Evolutionary conservation across 768 basidiomycete species (phyloP).

Genomic region (Gyrodon lividus): DNA sequence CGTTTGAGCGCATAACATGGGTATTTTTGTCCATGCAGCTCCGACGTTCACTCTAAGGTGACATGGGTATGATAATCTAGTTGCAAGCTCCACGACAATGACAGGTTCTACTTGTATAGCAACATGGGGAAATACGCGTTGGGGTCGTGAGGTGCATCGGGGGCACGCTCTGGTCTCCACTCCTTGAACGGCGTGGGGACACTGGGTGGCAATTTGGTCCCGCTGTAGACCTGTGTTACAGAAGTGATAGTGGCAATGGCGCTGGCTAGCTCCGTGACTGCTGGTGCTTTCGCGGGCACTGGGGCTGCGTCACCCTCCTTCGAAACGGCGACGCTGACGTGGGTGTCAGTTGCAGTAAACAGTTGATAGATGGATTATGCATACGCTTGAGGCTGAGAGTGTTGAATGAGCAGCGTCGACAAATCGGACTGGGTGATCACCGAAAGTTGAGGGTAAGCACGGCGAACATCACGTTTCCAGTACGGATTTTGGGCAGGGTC

Average conservation of each 20-base stretch:
- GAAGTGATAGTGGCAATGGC: conserved; percentile 69
- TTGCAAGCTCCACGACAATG: background rate
- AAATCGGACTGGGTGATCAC: conserved; percentile 84
- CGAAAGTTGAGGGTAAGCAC: conserved; percentile 89
- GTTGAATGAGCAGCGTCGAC: conserved; percentile 77
- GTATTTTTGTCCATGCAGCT: background rate
- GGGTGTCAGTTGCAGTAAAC: conserved; percentile 10
- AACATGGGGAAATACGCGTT: conserved; percentile 84
- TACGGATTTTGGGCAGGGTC: conserved; percentile 89
- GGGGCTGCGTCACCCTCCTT: conserved; percentile 38
- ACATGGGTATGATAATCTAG: conserved; percentile 32
- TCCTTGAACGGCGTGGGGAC: conserved; percentile 66
- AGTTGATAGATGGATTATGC: conserved; percentile 28
- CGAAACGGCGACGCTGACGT: conserved; percentile 54
- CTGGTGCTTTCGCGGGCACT: conserved; percentile 45
- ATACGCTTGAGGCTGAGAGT: conserved; percentile 64
- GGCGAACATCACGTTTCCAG: conserved; percentile 94
- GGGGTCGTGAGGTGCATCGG: conserved; percentile 81
- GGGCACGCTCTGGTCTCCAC: conserved; percentile 72
- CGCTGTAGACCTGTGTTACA: conserved; percentile 55
- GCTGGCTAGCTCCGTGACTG: conserved; percentile 60
- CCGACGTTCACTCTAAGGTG: background rate
- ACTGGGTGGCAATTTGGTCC: conserved; percentile 67
- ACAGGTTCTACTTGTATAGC: conserved; percentile 47
- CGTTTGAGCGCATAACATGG: background rate